Evolutionary conservation across 2,329 filamentous ascomycete species (phyloP).

Genomic region (Clonostachys rhizophaga): DNA sequence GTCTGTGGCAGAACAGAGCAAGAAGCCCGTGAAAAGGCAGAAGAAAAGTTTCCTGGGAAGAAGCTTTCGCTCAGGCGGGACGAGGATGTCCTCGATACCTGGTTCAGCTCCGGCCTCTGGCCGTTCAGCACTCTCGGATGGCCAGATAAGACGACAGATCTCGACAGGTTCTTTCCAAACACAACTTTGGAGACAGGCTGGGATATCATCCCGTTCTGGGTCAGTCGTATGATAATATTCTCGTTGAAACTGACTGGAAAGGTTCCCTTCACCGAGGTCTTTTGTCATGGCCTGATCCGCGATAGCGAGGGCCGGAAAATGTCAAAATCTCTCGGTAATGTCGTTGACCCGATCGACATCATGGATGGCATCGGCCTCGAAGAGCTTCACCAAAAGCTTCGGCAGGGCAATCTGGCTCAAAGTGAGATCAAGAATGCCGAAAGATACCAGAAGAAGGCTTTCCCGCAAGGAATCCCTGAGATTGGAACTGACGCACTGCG

Average conservation of each 20-base stretch:
- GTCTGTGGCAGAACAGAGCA: constrained; percentile 75
- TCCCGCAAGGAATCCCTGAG: constrained; percentile 90
- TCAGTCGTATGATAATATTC: constrained; percentile 90
- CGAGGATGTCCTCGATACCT: constrained; percentile 83
- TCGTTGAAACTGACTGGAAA: constrained; percentile 87
- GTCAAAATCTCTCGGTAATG: constrained; percentile 94
- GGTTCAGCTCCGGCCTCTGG: constrained; percentile 95
- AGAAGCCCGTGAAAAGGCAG: constrained; percentile 77
- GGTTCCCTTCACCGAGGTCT: constrained; percentile 93
- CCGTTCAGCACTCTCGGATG: constrained; percentile 91
- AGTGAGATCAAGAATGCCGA: constrained; percentile 80
- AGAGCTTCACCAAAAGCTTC: constrained; percentile 75
- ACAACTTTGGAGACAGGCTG: constrained; percentile 89
- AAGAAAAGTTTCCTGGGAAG: constrained; percentile 74
- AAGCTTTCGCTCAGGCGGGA: constrained; percentile 78
- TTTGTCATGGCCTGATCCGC: constrained; percentile 88
- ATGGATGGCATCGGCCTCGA: constrained; percentile 82
- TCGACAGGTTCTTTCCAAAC: constrained; percentile 83
- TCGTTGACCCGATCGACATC: constrained; percentile 90
- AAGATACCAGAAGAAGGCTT: constrained; percentile 90
- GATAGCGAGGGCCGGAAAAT: constrained; percentile 95
- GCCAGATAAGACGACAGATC: constrained; percentile 73
- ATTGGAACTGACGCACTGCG: constrained; percentile 90
- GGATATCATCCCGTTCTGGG: constrained; percentile 94
- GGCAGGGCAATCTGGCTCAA: constrained; percentile 75